phyloP scores from a whole-genome alignment of 768 basidiomycete species.

The Rhodotorula toruloides region DNA sequence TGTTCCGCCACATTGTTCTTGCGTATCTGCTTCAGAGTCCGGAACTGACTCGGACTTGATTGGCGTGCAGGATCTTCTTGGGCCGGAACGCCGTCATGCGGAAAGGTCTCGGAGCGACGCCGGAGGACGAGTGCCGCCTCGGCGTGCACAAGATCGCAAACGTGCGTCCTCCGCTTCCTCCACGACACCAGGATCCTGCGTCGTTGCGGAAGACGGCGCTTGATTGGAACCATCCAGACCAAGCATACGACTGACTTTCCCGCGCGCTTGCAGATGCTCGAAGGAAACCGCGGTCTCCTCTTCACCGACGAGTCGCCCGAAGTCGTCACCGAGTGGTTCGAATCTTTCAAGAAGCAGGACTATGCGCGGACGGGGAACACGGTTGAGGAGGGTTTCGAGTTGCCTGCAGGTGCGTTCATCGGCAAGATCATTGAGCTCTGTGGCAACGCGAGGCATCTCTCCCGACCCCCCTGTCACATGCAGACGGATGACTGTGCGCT shows the following conservation, averaged over 20 bases:
- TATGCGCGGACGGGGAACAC: conserved; percentile 83
- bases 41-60: too few species aligned
- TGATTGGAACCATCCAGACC: too few species aligned
- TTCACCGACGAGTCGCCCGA: conserved; percentile 85
- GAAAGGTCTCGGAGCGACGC: conserved; percentile 82
- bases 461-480: neutral
- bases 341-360: conserved; percentile 78
- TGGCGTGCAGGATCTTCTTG: conserved; percentile 36
- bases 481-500: neutral
- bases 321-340: conserved; percentile 92
- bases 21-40: too few species aligned
- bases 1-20: too few species aligned
- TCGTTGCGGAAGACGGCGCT: too few species aligned
- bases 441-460: too few species aligned
- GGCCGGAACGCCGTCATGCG: conserved; percentile 68
- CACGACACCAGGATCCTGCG: neutral
- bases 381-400: conserved; percentile 65
- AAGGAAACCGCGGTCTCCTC: conserved; percentile 88
- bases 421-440: too few species aligned
- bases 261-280: conserved; percentile 62
- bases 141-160: conserved; percentile 75
- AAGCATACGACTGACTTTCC: too few species aligned
- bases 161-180: conserved; percentile 50
- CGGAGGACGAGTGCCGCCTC: conserved; percentile 74
- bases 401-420: conserved; percentile 55